Percentiles rank a stretch among this genome's conserved stretches.
phyloP scores from a whole-genome alignment of 2,329 filamentous ascomycete species.

The Penicillium verrucosum region DNA sequence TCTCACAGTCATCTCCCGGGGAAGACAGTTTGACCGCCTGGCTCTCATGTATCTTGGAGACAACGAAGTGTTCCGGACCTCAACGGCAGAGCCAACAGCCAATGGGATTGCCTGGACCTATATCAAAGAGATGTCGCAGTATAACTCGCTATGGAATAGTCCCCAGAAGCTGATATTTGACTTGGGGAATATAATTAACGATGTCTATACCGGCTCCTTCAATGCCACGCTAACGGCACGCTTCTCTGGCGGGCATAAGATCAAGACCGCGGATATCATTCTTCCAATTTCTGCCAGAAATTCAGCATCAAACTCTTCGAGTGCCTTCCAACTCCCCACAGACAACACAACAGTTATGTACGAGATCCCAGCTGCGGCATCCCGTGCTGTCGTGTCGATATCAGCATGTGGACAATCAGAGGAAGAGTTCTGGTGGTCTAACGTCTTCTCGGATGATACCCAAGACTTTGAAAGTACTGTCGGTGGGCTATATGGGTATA shows the following conservation, averaged over 20 bases:
- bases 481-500: conserved; percentile 62
- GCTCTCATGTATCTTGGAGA: conserved; percentile 73
- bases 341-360: conserved; percentile 60
- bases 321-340: conserved; percentile 65
- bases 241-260: conserved; percentile 57
- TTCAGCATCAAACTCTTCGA: conserved; percentile 50
- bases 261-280: conserved; percentile 58
- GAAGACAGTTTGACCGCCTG: conserved; percentile 73
- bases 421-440: conserved; percentile 86
- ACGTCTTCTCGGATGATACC: conserved; percentile 63
- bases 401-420: conserved; percentile 70
- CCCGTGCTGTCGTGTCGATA: conserved; percentile 70
- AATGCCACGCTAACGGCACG: conserved; percentile 71
- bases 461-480: conserved; percentile 57
- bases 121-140: conserved; percentile 74
- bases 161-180: conserved; percentile 77
- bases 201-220: conserved; percentile 68
- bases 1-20: conserved; percentile 68
- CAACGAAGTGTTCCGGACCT: conserved; percentile 77
- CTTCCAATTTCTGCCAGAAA: conserved; percentile 54
- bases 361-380: conserved; percentile 62
- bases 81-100: conserved; percentile 72
- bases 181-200: conserved; percentile 68
- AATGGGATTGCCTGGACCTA: conserved; percentile 73
- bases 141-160: conserved; percentile 63